phyloP scores from a whole-genome alignment of 495 filamentous ascomycete species.

The Aspergillus affinis region DNA sequence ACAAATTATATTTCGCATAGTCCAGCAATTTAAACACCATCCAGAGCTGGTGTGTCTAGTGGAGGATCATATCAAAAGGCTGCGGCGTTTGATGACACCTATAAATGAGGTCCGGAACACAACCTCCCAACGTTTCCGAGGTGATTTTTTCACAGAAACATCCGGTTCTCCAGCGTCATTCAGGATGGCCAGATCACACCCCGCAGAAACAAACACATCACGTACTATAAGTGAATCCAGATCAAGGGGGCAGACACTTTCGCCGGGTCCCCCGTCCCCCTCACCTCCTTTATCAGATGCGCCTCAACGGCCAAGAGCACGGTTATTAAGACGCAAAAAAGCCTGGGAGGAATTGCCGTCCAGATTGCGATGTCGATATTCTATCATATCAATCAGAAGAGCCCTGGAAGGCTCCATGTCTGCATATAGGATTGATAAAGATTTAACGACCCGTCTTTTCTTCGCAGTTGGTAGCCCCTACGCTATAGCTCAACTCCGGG shows the following conservation, averaged over 20 bases:
- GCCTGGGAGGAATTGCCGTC: not conserved
- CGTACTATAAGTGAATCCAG: not conserved
- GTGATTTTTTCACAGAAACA: no score
- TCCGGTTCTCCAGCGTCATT: conserved; percentile 1
- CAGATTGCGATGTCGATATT: not conserved
- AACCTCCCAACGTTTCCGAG: not conserved
- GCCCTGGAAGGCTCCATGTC: not conserved
- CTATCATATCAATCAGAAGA: not conserved
- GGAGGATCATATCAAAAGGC: no score
- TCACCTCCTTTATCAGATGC: no score
- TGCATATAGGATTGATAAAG: not conserved
- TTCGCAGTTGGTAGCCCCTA: not conserved
- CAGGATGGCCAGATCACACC: conserved; percentile 2
- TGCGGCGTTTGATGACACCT: no score
- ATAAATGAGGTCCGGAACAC: no score
- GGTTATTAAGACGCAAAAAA: not conserved
- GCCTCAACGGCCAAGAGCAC: no score
- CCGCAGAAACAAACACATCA: no score
- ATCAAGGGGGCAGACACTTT: not conserved
- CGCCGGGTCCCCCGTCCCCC: no score
- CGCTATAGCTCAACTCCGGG: conserved; percentile 1
- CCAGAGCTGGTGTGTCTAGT: not conserved
- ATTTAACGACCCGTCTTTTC: not conserved
- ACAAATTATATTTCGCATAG: not conserved
- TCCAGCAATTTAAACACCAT: no score